Evolutionary conservation across 495 filamentous ascomycete genomes (phyloP), one percentile per base, ranked within the genome.

Genomic region (Lindgomyces ingoldianus): DNA sequence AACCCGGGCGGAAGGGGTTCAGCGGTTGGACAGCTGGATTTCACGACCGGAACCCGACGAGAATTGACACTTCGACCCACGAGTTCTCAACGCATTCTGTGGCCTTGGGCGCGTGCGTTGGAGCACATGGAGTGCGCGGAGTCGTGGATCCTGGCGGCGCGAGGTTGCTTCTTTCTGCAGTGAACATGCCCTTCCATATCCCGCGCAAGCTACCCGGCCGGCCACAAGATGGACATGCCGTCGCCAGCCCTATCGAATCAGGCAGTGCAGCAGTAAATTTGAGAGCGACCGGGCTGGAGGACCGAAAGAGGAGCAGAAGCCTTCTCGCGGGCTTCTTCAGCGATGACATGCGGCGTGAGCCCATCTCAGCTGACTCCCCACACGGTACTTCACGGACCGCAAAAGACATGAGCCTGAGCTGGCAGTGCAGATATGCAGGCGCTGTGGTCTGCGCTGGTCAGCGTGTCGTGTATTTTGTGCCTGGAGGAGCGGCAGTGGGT

Each of bases 211-310:
- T 9, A 42, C n/a, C n/a, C n/a, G n/a, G 49, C 49, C 18, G 10
- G 18, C 49, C 6, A 11, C 49, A 10, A 14, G n/a, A n/a, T 16
- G 24, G 49, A 12, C 2, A 47, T 47, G 16, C 16, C 4, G 44
- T 19, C 18, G 44, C 21, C 55, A 65, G 62, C 62, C 62, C 62
- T 65, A 65, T 60, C 62, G 56, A 54, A 65, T 54, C 22, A 25
- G 62, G 47, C 27, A 14, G 39, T 19, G 4, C 26, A 29, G 50
- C 25, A 53, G 21, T 11, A n/a, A 3, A 16, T 27, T 25, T 33
- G 22, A 22, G 41, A 45, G 52, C 18, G 45, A 19, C 16, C 39
- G 24, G 19, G 6, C 3, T 21, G 8, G 9, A 45, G 6, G 57
- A 12, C 24, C 42, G n/a, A 19, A n/a, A 21, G 25, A 3, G 25